These are phyloP conservation scores for Sporothrix humicola DNA, from an alignment of 2,329 filamentous ascomycete genomes.

Conservation along the genomic window DNA sequence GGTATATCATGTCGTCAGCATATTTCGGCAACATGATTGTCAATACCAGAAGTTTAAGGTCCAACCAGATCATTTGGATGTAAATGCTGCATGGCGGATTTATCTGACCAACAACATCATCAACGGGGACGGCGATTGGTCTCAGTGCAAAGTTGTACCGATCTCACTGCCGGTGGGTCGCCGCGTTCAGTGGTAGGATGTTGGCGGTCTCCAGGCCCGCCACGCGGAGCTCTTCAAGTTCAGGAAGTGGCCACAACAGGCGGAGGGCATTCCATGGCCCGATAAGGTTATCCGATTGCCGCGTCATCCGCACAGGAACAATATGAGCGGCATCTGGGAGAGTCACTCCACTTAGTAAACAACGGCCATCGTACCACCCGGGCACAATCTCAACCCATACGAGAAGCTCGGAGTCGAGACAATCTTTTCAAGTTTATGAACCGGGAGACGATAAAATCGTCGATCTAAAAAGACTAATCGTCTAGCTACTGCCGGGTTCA, in stretches of 20 bases:
- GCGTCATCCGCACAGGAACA: not conserved
- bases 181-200: conserved; percentile 11
- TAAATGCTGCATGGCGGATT: not conserved
- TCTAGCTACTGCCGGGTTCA: too few relatives aligned
- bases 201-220: not conserved
- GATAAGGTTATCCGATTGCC: not conserved
- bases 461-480: too few relatives aligned
- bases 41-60: too few relatives aligned
- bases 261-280: not conserved
- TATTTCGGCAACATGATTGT: too few relatives aligned
- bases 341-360: not conserved
- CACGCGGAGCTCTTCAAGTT: not conserved
- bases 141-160: conserved; percentile 8
- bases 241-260: not conserved
- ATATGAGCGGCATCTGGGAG: not conserved
- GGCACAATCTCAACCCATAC: not conserved
- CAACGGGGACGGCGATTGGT: not conserved
- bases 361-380: not conserved
- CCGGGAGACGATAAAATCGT: too few relatives aligned
- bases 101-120: not conserved
- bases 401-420: too few relatives aligned
- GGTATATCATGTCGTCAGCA: too few relatives aligned
- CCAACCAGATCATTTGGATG: conserved; percentile 2
- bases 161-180: conserved; percentile 14
- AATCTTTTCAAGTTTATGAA: too few relatives aligned